phyloP scores from a whole-genome alignment of 1,139 yeast genomes.

The Geotrichum restrictum region DNA sequence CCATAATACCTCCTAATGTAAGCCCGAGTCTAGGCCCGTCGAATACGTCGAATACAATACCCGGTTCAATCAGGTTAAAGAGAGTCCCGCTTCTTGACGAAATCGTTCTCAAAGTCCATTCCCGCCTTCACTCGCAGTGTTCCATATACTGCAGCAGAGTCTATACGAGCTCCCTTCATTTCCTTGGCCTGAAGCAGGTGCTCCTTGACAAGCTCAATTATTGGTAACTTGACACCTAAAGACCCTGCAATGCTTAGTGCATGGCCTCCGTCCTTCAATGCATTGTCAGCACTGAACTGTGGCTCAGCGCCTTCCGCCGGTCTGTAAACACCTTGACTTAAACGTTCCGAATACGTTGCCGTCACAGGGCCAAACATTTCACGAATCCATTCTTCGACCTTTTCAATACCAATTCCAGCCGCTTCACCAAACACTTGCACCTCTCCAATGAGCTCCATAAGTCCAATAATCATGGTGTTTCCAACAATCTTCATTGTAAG shows the following conservation, averaged over 20 bases:
- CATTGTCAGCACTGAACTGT: slow-evolving; percentile 30
- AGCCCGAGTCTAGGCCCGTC: too few relatives aligned
- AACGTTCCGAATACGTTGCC: slow-evolving; percentile 17
- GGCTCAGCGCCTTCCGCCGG: slow-evolving; percentile 29
- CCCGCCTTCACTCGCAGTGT: slow-evolving; percentile 32
- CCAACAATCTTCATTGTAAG: slow-evolving; percentile 33
- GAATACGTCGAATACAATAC: too few relatives aligned
- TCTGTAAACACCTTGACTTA: slow-evolving; percentile 24
- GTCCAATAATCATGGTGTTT: slow-evolving; percentile 32
- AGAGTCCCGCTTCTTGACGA: slow-evolving; percentile 24
- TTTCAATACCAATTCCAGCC: slow-evolving; percentile 28
- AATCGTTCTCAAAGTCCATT: slow-evolving; percentile 31
- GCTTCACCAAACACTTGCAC: slow-evolving; percentile 32
- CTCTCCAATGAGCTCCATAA: slow-evolving; percentile 34
- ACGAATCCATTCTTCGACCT: slow-evolving; percentile 26
- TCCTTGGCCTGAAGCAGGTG: slow-evolving; percentile 27
- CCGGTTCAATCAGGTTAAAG: too few relatives aligned
- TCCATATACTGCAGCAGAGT: slow-evolving; percentile 35
- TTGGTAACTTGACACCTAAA: slow-evolving; percentile 27
- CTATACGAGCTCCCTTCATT: slow-evolving; percentile 29
- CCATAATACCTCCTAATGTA: too few relatives aligned
- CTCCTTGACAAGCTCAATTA: slow-evolving; percentile 25
- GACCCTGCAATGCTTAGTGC: slow-evolving; percentile 29
- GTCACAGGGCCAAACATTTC: slow-evolving; percentile 27
- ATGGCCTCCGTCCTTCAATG: slow-evolving; percentile 31